These are phyloP conservation scores for Gnomoniopsis sp. DNA, from an alignment of 2,329 filamentous ascomycete genomes.

Conservation along the genomic window DNA sequence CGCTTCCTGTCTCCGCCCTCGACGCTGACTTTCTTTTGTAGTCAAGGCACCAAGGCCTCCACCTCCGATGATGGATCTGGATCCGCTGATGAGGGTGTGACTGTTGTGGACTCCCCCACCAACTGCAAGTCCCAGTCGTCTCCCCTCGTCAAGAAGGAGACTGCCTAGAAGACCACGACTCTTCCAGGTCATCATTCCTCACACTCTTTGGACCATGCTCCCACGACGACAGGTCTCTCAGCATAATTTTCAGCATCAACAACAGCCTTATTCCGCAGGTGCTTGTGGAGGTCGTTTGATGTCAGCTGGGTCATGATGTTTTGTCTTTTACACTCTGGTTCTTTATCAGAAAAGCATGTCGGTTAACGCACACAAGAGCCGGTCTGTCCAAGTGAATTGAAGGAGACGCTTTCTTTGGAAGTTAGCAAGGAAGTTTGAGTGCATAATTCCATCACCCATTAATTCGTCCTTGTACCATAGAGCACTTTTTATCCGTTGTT, in stretches of 20 bases:
- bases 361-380: slow-evolving; percentile 12
- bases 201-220: slow-evolving; percentile 11
- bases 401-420: slow-evolving; percentile 16
- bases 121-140: slow-evolving; percentile 46
- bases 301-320: slow-evolving; percentile 18
- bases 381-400: slow-evolving; percentile 15
- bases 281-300: slow-evolving; percentile 19
- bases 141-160: slow-evolving; percentile 44
- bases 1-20: slow-evolving; percentile 26
- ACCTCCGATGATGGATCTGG: slow-evolving; percentile 43
- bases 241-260: slow-evolving; percentile 18
- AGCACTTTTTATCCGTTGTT: slow-evolving; percentile 16
- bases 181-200: slow-evolving; percentile 24
- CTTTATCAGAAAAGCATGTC: slow-evolving; percentile 18
- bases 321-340: slow-evolving; percentile 18
- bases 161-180: slow-evolving; percentile 28
- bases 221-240: slow-evolving; percentile 16
- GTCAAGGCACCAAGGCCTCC: slow-evolving; percentile 37
- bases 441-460: slow-evolving; percentile 14
- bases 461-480: slow-evolving; percentile 19
- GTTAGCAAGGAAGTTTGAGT: slow-evolving; percentile 17
- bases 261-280: slow-evolving; percentile 15
- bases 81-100: slow-evolving; percentile 49
- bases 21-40: slow-evolving; percentile 24
- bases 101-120: slow-evolving; percentile 48